These are phyloP conservation scores for Xylariales sp. DNA, from an alignment of 2,329 filamentous ascomycete species.

Conservation along the genomic window DNA sequence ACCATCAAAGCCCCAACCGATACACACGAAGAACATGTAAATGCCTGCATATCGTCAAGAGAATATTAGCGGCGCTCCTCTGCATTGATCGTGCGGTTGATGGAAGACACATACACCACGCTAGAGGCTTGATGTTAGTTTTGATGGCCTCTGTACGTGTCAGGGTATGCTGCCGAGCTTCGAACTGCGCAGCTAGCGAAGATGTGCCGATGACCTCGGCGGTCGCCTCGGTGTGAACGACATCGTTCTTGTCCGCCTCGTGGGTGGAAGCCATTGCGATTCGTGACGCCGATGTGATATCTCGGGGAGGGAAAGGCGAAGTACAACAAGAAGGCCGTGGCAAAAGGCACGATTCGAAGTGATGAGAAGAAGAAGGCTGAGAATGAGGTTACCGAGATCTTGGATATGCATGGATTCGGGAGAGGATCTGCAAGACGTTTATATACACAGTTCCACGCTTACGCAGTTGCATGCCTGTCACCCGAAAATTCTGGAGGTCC, in stretches of 20 bases:
- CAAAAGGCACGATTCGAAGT: too few species aligned
- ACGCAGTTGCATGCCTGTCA: too few species aligned
- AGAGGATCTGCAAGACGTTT: too few species aligned
- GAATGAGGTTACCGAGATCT: too few species aligned
- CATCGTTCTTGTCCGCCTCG: not conserved
- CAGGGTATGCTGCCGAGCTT: conserved; percentile 7
- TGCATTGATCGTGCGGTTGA: not conserved
- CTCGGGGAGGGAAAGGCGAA: not conserved
- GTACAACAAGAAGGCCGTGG: not conserved
- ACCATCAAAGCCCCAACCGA: conserved; percentile 24
- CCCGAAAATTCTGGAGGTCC: too few species aligned
- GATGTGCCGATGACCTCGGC: not conserved
- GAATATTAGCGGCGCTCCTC: not conserved
- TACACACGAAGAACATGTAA: conserved; percentile 14
- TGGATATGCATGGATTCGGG: too few species aligned
- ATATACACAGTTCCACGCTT: too few species aligned
- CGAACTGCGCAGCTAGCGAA: conserved; percentile 5
- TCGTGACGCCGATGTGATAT: not conserved
- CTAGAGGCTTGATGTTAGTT: conserved; percentile 4
- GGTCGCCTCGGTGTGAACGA: not conserved
- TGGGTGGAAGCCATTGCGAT: not conserved
- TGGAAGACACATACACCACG: conserved; percentile 2
- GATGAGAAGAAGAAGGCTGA: too few species aligned
- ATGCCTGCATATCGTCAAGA: conserved; percentile 3
- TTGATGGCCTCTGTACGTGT: conserved; percentile 7